phyloP scores from a whole-genome alignment of 2,329 filamentous ascomycete species.

The Cladosporium cucumerinum region DNA sequence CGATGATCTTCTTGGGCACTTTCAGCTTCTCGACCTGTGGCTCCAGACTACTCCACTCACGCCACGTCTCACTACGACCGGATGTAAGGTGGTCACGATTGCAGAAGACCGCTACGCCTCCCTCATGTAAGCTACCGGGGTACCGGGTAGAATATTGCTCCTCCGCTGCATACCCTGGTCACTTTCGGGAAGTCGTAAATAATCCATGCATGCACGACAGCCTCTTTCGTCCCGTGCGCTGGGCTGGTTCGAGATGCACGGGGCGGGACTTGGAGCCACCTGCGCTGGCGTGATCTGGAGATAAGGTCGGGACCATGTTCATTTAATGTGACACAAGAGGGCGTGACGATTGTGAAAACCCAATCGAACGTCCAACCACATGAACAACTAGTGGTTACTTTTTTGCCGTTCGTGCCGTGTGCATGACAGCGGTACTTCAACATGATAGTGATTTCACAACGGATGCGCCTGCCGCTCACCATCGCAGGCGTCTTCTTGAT shows the following conservation, averaged over 20 bases:
- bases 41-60: neutral
- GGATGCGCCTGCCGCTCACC: neutral
- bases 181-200: neutral
- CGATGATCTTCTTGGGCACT: neutral
- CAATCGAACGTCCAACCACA: neutral
- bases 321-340: neutral
- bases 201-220: neutral
- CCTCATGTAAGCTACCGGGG: neutral
- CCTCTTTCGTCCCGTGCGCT: neutral
- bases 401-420: neutral
- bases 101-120: neutral
- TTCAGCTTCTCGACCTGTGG: neutral
- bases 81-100: neutral
- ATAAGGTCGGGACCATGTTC: neutral
- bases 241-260: neutral
- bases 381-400: neutral
- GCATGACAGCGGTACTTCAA: neutral
- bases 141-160: neutral
- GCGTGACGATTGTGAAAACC: neutral
- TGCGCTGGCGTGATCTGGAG: neutral
- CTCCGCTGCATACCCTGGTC: neutral
- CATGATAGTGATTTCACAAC: neutral
- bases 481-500: neutral
- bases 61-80: neutral
- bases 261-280: neutral